Conservation (phyloP, 768 basidiomycete genomes). For the Panellus pusillus region DNA sequence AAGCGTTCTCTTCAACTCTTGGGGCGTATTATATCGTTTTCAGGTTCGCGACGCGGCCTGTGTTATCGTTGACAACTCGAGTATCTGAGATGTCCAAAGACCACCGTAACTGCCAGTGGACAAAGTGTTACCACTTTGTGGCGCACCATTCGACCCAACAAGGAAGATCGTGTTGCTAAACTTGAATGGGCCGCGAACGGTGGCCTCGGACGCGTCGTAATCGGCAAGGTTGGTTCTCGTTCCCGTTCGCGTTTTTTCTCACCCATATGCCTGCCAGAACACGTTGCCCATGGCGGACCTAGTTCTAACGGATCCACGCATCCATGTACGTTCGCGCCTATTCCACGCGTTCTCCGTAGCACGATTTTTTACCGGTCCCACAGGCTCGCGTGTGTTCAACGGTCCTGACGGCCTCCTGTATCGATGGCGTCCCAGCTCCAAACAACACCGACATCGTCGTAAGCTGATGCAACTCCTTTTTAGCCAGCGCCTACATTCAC, state of each 20-base stretch:
- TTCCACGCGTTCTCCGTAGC: constrained; percentile 14
- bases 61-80: constrained; percentile 26
- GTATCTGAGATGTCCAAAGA: constrained; percentile 42
- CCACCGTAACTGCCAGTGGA: constrained; percentile 59
- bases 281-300: constrained; percentile 82
- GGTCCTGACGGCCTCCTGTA: constrained; percentile 83
- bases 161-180: constrained; percentile 85
- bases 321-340: constrained; percentile 43
- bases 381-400: constrained; percentile 69
- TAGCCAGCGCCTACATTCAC: constrained; percentile 10
- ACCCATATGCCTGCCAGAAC: constrained; percentile 47
- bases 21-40: constrained; percentile 81
- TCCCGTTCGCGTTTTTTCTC: constrained; percentile 18
- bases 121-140: constrained; percentile 76
- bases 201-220: constrained; percentile 79
- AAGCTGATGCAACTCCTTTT: constrained; percentile 28
- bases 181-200: constrained; percentile 86
- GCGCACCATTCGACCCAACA: constrained; percentile 79
- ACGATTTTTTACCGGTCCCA: constrained; percentile 13
- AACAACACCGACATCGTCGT: constrained; percentile 61
- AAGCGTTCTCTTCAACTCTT: constrained; percentile 79
- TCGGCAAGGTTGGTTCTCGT: constrained; percentile 66
- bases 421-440: constrained; percentile 73
- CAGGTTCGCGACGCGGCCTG: constrained; percentile 45
- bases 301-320: constrained; percentile 64